Percentiles rank a stretch among this genome's conserved stretches.
Conservation (phyloP, 345 rosid species). For the Euphorbia lathyris region DNA sequence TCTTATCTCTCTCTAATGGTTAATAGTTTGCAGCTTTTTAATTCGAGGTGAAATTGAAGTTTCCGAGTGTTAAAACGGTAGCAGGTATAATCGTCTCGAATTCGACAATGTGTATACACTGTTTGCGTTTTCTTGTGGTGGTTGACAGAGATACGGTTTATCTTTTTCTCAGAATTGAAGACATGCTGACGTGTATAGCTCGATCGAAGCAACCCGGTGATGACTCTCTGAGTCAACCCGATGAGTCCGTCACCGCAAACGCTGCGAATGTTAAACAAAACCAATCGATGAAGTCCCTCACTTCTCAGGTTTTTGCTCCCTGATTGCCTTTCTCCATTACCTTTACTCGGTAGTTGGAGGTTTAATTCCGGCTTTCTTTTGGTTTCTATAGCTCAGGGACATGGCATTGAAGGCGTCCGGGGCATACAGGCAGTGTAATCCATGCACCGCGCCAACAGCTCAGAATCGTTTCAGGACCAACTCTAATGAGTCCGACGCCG, state of each 20-base stretch:
- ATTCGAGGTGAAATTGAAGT: neutral
- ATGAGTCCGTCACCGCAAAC: constrained; percentile 36
- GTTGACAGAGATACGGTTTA: neutral
- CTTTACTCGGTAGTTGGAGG: neutral
- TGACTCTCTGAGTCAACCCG: constrained; percentile 51
- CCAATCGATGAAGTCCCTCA: constrained; percentile 63
- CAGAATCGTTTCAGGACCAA: constrained; percentile 7
- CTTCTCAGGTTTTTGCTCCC: constrained; percentile 61
- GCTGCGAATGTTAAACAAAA: constrained; percentile 27
- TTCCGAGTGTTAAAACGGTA: neutral
- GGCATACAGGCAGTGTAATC: constrained; percentile 31
- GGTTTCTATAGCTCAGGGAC: constrained; percentile 24
- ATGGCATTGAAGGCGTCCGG: constrained; percentile 37
- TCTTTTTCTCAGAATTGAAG: constrained; percentile 13
- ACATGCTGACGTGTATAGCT: constrained; percentile 94
- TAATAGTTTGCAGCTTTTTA: neutral
- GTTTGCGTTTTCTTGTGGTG: neutral
- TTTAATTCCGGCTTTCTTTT: constrained; percentile 13
- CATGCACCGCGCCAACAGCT: constrained; percentile 23
- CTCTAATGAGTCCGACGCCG: constrained; percentile 30
- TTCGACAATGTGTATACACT: constrained; percentile 2
- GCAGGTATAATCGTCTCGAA: neutral
- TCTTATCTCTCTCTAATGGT: neutral
- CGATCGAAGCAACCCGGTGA: constrained; percentile 78
- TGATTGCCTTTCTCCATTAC: neutral